phyloP scores from a whole-genome alignment of 2,329 filamentous ascomycete species.

The Clonostachys chloroleuca region DNA sequence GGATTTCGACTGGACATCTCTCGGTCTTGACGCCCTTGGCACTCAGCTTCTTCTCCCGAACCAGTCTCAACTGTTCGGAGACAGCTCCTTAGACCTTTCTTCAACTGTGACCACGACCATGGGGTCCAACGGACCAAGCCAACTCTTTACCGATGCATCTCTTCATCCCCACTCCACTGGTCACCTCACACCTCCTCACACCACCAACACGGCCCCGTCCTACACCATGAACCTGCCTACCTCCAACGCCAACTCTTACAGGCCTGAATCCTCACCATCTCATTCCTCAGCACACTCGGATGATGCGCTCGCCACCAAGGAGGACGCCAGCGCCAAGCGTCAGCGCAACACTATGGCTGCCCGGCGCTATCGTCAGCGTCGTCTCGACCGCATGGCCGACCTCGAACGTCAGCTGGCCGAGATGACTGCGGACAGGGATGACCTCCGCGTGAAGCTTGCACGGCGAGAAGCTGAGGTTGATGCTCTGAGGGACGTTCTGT shows the following conservation, averaged over 20 bases:
- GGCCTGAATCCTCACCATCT: not conserved
- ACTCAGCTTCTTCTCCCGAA: constrained; percentile 2
- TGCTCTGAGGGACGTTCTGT: constrained; percentile 49
- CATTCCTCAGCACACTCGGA: constrained; percentile 2
- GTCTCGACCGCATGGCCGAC: constrained; percentile 59
- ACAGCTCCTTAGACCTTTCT: too few species aligned
- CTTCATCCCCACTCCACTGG: not conserved
- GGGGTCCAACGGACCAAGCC: not conserved
- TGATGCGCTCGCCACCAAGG: constrained; percentile 7
- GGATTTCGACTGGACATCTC: constrained; percentile 3
- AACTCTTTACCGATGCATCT: not conserved
- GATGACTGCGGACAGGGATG: constrained; percentile 58
- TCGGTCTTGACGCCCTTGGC: constrained; percentile 2
- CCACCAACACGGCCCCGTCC: not conserved
- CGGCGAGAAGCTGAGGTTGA: constrained; percentile 62
- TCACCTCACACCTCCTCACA: not conserved
- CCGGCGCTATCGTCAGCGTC: constrained; percentile 66
- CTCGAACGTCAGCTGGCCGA: constrained; percentile 56
- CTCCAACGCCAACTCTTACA: not conserved
- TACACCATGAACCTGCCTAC: not conserved
- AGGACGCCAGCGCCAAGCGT: constrained; percentile 41
- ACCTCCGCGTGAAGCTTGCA: constrained; percentile 56
- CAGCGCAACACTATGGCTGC: constrained; percentile 69
- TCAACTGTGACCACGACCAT: too few species aligned
- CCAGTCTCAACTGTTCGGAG: too few species aligned